Evolutionary conservation across 306 rosid genomes (phyloP), one percentile per base, ranked within the genome.

Genomic region (Lablab purpureus): DNA sequence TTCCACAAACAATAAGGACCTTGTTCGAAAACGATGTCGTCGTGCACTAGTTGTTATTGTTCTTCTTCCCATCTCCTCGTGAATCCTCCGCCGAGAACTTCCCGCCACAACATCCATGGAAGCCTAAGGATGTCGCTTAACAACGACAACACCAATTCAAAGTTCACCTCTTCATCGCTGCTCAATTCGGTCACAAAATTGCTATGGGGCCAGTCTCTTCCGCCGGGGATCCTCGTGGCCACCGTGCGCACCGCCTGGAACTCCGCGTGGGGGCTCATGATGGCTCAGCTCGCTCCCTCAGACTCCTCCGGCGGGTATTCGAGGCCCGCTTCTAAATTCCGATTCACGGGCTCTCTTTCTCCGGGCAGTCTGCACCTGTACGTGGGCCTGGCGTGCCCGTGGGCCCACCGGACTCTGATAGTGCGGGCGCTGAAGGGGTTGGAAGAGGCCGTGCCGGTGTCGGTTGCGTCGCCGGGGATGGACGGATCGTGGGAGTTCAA

Each of bases 231-330:
- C 45, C 86, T 95, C 50, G 75, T 95, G 71, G 58, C 96, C 86
- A 87, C 94, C 75, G 98, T 87, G 59, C 99, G 98, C 56, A 63
- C 92, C 10, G 84, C 91, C 3, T 95, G 99, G 99, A 83, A 84
- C 81, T 56, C 94, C 88, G 80, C 96, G 71, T 95, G 99, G 99
- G 91, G 79, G 27, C 73, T 94, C 52, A 90, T 94, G 99, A 92
- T 94, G 99, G 81, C 88, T 22, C 97, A 91, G 85, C 97, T 94
- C n/a, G 97, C 97, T 63, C 97, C 99, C 54, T 88, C 99, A 21
- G 99, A 94, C 28, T 37, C 89, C 34, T 67, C 97, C 76, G 97
- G 92, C 51, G 73, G 84, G 4, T 94, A 94, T 80, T 43, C 95
- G 7, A 79, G 97, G 69, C 97, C 98, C 59, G 13, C 88, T 10